Evolutionary conservation across 164 flowering plant species (phyloP), one percentile per base, ranked within the genome.

Genomic region (Vitis vinifera): DNA sequence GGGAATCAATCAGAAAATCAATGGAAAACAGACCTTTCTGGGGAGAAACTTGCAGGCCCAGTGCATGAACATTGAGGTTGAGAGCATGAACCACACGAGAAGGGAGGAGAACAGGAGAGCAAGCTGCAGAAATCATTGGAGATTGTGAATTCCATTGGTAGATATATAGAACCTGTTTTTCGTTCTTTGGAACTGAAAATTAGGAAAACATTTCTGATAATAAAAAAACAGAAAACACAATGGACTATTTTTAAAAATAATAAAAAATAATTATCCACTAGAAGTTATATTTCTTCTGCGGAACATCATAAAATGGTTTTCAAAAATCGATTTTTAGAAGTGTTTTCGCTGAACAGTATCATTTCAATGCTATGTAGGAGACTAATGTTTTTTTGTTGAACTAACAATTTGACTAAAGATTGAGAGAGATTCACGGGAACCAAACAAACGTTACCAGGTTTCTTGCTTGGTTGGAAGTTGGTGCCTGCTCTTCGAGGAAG

Each of bases 41-140:
- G 44, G 85, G 79, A 10, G 86, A 72, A 27, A 80, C 69, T 53
- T 79, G 84, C 37, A 86, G 59, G 62, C 86, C 88, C 37, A 89
- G 58, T 15, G 79, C 82, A 62, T 87, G 92, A n/a, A 88, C 93
- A 51, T 93, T 82, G 73, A 93, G 93, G 75, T 91, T 91, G 16
- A 93, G 90, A 51, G 97, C 94, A 66, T 87, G 84, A 55, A 93
- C 90, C 0, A 93, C 98, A 0, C 94, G 86, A 30, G 81, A 12
- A 30, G 98, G 98, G 10, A 91, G 79, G 51, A 93, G 86, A 59
- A 91, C 95, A 2, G 97, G 84, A 14, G 92, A 75, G 62, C 86
- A 87, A 73, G 85, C 98, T 91, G 85, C 79, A 78, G 7, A n/a
- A 30, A 31, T 31, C 44, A 31, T 13, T 16, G 16, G 14, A 19